Conservation (phyloP, 2,329 filamentous ascomycete genomes). For the Paecilomyces niveus region DNA sequence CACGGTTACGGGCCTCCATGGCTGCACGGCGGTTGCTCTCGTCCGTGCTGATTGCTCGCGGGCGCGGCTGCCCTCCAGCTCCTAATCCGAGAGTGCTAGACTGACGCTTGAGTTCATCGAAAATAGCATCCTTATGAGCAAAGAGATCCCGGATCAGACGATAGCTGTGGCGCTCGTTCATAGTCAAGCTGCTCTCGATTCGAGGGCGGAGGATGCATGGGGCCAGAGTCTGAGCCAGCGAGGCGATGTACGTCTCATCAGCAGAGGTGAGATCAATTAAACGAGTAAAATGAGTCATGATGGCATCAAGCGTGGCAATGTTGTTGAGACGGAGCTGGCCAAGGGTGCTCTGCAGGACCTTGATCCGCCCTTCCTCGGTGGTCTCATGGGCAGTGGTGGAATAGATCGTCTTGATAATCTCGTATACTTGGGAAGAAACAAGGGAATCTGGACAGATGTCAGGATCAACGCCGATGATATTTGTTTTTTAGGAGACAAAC, state of each 20-base stretch:
- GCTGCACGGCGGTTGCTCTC: constrained; percentile 91
- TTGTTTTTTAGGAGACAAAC: constrained; percentile 45
- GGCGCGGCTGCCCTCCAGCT: constrained; percentile 50
- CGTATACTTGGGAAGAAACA: constrained; percentile 95
- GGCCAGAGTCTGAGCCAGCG: constrained; percentile 67
- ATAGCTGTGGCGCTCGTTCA: constrained; percentile 91
- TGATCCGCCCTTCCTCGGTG: constrained; percentile 70
- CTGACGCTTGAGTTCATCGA: constrained; percentile 83
- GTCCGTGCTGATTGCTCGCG: constrained; percentile 85
- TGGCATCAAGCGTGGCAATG: constrained; percentile 95
- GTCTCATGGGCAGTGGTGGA: constrained; percentile 69
- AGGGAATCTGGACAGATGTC: constrained; percentile 65
- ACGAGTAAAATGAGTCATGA: constrained; percentile 96
- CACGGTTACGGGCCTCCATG: constrained; percentile 87
- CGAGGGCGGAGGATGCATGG: constrained; percentile 85
- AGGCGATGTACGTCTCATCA: constrained; percentile 73
- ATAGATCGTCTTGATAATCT: constrained; percentile 97
- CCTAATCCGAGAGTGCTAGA: constrained; percentile 40
- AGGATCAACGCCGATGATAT: constrained; percentile 9
- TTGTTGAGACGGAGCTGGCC: constrained; percentile 92
- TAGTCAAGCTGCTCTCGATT: constrained; percentile 78
- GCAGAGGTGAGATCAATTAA: constrained; percentile 95
- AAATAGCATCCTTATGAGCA: constrained; percentile 88
- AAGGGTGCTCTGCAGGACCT: constrained; percentile 90
- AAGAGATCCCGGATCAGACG: constrained; percentile 88